Percentiles rank a stretch among this genome's conserved stretches.
phyloP scores from a whole-genome alignment of 495 filamentous ascomycete genomes.

The Entonaema liquescens region DNA sequence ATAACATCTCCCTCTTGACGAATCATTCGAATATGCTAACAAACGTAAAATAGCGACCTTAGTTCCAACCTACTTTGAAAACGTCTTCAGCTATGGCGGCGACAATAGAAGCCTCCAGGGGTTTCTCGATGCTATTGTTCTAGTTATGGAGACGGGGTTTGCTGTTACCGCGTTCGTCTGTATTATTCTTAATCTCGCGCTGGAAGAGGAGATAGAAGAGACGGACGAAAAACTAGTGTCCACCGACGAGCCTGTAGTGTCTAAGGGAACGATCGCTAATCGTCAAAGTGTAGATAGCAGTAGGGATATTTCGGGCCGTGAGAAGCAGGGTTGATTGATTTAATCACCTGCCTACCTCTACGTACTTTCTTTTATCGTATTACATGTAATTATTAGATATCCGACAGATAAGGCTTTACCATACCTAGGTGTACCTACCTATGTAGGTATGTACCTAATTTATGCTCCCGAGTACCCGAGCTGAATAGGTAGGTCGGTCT shows the following conservation, averaged over 20 bases:
- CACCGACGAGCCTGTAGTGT: conserved; percentile 7
- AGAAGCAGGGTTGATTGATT: conserved; percentile 19
- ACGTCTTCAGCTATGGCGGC: conserved; percentile 77
- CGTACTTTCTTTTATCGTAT: too few relatives aligned
- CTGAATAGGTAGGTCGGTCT: too few relatives aligned
- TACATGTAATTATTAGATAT: too few relatives aligned
- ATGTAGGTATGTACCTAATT: neutral
- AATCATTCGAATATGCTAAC: conserved; percentile 23
- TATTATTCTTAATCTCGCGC: conserved; percentile 74
- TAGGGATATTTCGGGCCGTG: conserved; percentile 6
- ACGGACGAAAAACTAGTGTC: conserved; percentile 38
- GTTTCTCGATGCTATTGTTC: conserved; percentile 80
- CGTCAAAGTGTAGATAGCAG: conserved; percentile 19
- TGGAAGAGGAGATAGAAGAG: conserved; percentile 76
- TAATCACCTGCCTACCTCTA: too few relatives aligned
- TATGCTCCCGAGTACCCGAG: too few relatives aligned
- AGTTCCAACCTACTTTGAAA: conserved; percentile 78
- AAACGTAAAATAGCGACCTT: conserved; percentile 67
- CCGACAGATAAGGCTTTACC: too few relatives aligned
- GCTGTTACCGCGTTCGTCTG: conserved; percentile 75
- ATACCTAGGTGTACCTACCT: too few relatives aligned
- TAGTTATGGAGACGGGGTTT: conserved; percentile 85
- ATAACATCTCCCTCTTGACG: too few relatives aligned
- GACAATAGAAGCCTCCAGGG: conserved; percentile 76
- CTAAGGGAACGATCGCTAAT: conserved; percentile 4